Conservation (phyloP, 306 rosid genomes). For the Citrullus amarus region DNA sequence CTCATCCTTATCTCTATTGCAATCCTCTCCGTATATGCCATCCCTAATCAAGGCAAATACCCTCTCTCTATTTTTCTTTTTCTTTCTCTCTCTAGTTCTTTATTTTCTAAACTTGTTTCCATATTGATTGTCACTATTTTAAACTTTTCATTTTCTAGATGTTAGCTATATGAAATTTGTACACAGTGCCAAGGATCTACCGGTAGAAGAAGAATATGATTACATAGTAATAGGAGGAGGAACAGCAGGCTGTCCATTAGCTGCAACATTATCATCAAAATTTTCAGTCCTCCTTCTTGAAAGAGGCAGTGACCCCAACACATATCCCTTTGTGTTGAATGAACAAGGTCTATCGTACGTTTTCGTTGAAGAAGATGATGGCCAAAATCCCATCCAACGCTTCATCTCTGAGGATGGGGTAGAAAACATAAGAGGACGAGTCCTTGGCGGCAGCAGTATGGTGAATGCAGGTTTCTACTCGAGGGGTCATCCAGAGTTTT, state of each 20-base stretch:
- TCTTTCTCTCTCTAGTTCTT: too few species aligned
- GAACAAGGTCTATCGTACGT: background rate
- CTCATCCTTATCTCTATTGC: too few species aligned
- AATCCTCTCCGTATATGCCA: too few species aligned
- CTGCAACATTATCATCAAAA: slow-evolving; percentile 19
- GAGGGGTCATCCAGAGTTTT: slow-evolving; percentile 8
- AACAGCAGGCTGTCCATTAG: slow-evolving; percentile 26
- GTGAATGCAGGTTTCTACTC: slow-evolving; percentile 13
- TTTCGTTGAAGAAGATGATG: background rate
- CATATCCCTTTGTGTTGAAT: background rate
- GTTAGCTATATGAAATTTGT: slow-evolving; percentile 17
- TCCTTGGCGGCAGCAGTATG: slow-evolving; percentile 24
- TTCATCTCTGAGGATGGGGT: slow-evolving; percentile 18
- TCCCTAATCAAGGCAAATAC: too few species aligned
- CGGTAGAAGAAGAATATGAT: slow-evolving; percentile 11
- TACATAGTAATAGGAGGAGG: slow-evolving; percentile 35
- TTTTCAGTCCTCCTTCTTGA: slow-evolving; percentile 18
- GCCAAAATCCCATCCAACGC: background rate
- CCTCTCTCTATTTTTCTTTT: background rate
- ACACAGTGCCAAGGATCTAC: background rate
- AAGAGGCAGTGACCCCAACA: slow-evolving; percentile 15
- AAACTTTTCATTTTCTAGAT: background rate
- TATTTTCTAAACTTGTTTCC: background rate
- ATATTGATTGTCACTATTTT: background rate
- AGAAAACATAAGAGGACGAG: slow-evolving; percentile 5